Evolutionary conservation across 2,329 filamentous ascomycete genomes (phyloP).

Genomic region (Phialemoniopsis sp.): DNA sequence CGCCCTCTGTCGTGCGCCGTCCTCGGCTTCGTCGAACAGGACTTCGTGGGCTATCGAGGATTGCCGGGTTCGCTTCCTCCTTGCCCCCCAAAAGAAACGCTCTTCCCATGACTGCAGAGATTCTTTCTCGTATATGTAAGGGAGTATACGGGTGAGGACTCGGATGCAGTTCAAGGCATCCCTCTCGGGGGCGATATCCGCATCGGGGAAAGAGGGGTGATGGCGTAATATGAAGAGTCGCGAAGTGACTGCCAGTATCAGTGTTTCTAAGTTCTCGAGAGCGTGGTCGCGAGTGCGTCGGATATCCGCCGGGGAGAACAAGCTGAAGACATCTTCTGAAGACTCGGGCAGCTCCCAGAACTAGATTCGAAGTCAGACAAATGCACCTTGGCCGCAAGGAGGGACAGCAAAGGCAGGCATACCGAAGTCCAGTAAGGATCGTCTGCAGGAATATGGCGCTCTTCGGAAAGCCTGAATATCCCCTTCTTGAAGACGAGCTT

Average conservation of each 20-base stretch:
- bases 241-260: constrained; percentile 79
- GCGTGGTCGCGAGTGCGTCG: constrained; percentile 82
- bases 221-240: constrained; percentile 78
- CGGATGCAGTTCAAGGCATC: constrained; percentile 95
- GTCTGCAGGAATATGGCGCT: constrained; percentile 79
- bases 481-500: constrained; percentile 98
- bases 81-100: constrained; percentile 82
- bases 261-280: constrained; percentile 83
- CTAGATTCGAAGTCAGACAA: constrained; percentile 38
- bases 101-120: constrained; percentile 82
- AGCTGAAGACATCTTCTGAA: constrained; percentile 91
- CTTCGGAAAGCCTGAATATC: constrained; percentile 94
- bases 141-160: constrained; percentile 82
- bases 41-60: constrained; percentile 67
- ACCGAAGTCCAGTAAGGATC: constrained; percentile 93
- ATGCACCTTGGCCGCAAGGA: no score
- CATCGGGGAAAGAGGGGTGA: constrained; percentile 86
- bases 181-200: constrained; percentile 76
- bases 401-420: constrained; percentile 28
- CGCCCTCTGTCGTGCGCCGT: constrained; percentile 35
- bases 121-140: constrained; percentile 89
- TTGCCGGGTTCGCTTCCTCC: constrained; percentile 68
- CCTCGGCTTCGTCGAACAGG: constrained; percentile 73
- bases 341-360: constrained; percentile 98
- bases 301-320: constrained; percentile 87